Conservation (phyloP, 2,329 filamentous ascomycete species). For the Aspergillus arachidicola region DNA sequence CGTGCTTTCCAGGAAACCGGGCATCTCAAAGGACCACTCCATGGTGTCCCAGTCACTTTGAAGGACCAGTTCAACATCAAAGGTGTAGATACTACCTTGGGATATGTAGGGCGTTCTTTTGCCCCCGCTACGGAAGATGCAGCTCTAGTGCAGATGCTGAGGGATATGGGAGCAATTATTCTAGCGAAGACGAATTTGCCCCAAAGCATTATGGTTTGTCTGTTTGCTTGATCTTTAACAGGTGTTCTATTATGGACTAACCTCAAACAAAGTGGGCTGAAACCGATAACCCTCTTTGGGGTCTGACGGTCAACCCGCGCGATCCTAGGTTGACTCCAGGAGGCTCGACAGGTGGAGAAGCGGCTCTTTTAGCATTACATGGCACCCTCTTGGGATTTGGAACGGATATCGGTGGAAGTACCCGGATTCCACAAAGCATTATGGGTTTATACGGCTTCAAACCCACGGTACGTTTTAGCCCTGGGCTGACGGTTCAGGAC, state of each 20-base stretch:
- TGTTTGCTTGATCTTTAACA: not conserved
- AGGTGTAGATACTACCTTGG: constrained; percentile 60
- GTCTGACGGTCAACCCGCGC: constrained; percentile 51
- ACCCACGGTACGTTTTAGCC: constrained; percentile 35
- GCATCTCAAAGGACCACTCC: constrained; percentile 52
- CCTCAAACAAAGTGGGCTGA: constrained; percentile 50
- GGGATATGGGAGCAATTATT: constrained; percentile 54
- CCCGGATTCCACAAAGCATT: constrained; percentile 53
- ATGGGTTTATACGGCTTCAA: constrained; percentile 55
- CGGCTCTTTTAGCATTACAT: constrained; percentile 41
- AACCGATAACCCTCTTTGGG: constrained; percentile 57
- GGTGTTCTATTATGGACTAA: constrained; percentile 1
- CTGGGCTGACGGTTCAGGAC: not conserved
- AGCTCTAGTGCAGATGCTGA: constrained; percentile 53
- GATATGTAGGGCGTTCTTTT: constrained; percentile 57
- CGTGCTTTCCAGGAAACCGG: constrained; percentile 30
- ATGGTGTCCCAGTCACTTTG: constrained; percentile 58
- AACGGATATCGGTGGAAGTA: constrained; percentile 56
- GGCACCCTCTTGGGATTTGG: constrained; percentile 53
- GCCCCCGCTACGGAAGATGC: constrained; percentile 54
- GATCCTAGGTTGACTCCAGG: constrained; percentile 50
- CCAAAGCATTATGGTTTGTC: constrained; percentile 55
- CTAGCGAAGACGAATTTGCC: constrained; percentile 57
- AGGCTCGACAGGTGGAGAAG: constrained; percentile 52
- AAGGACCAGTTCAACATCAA: constrained; percentile 67